Conservation (phyloP, 192 early-diverging fungal genomes). For the Dimargaris verticillata region DNA sequence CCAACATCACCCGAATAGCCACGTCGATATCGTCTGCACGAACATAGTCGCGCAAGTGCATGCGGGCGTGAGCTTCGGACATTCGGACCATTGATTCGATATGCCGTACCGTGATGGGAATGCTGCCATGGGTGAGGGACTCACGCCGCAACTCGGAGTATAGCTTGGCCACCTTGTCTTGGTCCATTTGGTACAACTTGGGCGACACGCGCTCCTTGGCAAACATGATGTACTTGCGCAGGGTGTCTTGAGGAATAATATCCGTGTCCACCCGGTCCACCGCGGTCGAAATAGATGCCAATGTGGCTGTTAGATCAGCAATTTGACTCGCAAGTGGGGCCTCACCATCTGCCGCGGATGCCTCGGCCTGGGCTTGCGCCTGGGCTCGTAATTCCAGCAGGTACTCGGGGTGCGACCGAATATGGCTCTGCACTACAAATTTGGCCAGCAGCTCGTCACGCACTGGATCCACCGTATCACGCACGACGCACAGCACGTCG, state of each 20-base stretch:
- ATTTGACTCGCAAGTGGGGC: slow-evolving; percentile 13
- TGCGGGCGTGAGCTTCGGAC: slow-evolving; percentile 79
- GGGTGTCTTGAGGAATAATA: slow-evolving; percentile 59
- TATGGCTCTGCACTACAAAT: slow-evolving; percentile 88
- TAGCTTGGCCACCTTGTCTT: slow-evolving; percentile 73
- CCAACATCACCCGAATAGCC: slow-evolving; percentile 75
- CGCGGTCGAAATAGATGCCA: slow-evolving; percentile 8
- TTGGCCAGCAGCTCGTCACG: slow-evolving; percentile 77
- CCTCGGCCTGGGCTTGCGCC: slow-evolving; percentile 23
- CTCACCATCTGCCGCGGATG: slow-evolving; percentile 39
- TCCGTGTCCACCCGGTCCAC: slow-evolving; percentile 12
- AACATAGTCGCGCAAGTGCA: slow-evolving; percentile 88
- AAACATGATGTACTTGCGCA: slow-evolving; percentile 81
- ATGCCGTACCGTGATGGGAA: slow-evolving; percentile 79
- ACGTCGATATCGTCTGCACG: slow-evolving; percentile 82
- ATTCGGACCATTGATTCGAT: slow-evolving; percentile 74
- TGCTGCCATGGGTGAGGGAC: slow-evolving; percentile 57
- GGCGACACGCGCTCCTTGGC: slow-evolving; percentile 59
- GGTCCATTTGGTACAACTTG: slow-evolving; percentile 69
- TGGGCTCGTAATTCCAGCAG: slow-evolving; percentile 14
- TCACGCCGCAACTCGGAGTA: slow-evolving; percentile 86
- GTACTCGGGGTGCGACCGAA: slow-evolving; percentile 68
- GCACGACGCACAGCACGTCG: slow-evolving; percentile 90
- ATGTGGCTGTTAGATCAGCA: neutral
- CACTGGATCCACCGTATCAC: slow-evolving; percentile 82